Conservation (phyloP, 2,329 filamentous ascomycete species). For the Pezicula neosporulosa region DNA sequence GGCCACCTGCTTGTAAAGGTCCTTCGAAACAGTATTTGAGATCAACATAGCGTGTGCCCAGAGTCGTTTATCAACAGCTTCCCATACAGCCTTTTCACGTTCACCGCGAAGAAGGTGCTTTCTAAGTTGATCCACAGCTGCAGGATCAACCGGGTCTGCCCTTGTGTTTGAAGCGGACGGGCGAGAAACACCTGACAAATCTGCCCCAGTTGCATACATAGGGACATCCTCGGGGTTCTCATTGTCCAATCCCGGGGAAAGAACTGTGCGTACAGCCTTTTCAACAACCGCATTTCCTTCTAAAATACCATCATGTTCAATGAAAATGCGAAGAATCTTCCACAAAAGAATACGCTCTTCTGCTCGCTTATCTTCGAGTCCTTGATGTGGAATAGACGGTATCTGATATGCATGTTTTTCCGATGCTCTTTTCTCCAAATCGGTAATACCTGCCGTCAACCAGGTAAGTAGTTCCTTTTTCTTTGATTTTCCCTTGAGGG, state of each 20-base stretch:
- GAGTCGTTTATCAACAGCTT: conserved; percentile 84
- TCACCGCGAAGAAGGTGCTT: conserved; percentile 74
- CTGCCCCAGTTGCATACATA: conserved; percentile 33
- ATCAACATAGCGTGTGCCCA: conserved; percentile 98
- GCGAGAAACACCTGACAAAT: conserved; percentile 36
- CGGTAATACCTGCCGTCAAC: conserved; percentile 73
- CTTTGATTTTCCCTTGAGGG: conserved; percentile 83
- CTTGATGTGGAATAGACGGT: conserved; percentile 45
- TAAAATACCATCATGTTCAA: conserved; percentile 82
- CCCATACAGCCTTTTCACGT: conserved; percentile 88
- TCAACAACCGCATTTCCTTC: conserved; percentile 71
- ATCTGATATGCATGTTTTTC: conserved; percentile 12
- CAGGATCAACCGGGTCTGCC: conserved; percentile 66
- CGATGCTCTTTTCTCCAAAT: conserved; percentile 55
- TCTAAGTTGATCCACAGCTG: conserved; percentile 68
- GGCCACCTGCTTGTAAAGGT: conserved; percentile 87
- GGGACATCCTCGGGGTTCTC: conserved; percentile 20
- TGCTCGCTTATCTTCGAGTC: conserved; percentile 63
- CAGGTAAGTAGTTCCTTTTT: conserved; percentile 90
- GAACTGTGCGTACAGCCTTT: conserved; percentile 69
- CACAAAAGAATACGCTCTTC: conserved; percentile 82
- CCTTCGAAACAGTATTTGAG: conserved; percentile 70
- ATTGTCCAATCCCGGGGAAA: conserved; percentile 55
- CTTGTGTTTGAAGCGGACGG: conserved; percentile 34
- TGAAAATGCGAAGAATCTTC: conserved; percentile 77